phyloP scores from a whole-genome alignment of 129 eudicot genomes.

The Arctium lappa region DNA sequence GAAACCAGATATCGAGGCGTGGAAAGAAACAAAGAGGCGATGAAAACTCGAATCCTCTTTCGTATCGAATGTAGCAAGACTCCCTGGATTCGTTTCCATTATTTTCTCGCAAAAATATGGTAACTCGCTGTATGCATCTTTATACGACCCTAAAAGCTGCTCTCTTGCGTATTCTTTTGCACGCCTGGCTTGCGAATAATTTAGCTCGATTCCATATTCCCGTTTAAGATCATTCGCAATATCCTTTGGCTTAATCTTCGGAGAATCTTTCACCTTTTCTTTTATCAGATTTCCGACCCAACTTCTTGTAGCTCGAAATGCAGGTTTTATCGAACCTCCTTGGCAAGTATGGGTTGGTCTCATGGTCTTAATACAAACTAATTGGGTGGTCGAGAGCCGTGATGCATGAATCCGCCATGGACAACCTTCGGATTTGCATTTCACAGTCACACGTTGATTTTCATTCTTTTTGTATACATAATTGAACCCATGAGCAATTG shows the following conservation, averaged over 20 bases:
- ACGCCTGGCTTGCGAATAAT: slow-evolving; percentile 39
- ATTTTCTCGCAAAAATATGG: slow-evolving; percentile 46
- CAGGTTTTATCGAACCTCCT: slow-evolving; percentile 33
- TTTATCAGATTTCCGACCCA: slow-evolving; percentile 35
- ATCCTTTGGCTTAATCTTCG: slow-evolving; percentile 38
- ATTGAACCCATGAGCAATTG: slow-evolving; percentile 39
- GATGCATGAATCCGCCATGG: slow-evolving; percentile 43
- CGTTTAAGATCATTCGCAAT: slow-evolving; percentile 36
- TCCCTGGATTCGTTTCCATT: slow-evolving; percentile 54
- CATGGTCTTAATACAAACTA: slow-evolving; percentile 38
- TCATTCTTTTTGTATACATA: slow-evolving; percentile 35
- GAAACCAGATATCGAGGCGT: slow-evolving; percentile 33
- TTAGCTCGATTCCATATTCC: slow-evolving; percentile 41
- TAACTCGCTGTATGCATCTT: slow-evolving; percentile 43
- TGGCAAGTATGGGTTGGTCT: slow-evolving; percentile 29
- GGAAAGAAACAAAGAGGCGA: slow-evolving; percentile 33
- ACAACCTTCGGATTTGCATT: slow-evolving; percentile 36
- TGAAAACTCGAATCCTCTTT: slow-evolving; percentile 46
- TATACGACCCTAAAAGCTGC: slow-evolving; percentile 36
- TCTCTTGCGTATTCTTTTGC: slow-evolving; percentile 36
- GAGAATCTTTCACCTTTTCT: slow-evolving; percentile 34
- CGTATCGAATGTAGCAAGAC: slow-evolving; percentile 44
- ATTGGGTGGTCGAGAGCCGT: slow-evolving; percentile 29
- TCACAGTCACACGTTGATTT: slow-evolving; percentile 36
- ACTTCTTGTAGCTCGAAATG: slow-evolving; percentile 33